Base-by-base conservation (phyloP, 78 protist species). In the Acrasis kona region DNA sequence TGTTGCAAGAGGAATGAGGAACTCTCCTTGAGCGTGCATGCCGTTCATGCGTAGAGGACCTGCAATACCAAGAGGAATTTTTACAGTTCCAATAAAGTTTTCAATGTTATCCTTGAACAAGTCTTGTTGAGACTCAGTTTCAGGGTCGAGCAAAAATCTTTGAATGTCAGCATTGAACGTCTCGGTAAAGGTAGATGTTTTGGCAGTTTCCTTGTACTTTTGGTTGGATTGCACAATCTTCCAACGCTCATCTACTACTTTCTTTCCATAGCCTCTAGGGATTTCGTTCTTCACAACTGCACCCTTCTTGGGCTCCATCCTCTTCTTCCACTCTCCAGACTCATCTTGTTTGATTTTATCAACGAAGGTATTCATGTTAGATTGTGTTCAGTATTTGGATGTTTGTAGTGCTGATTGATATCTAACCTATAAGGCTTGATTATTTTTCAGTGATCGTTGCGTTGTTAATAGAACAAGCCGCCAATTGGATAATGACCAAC, bases 1-100 rank as follows among this genome's bases (percentile, higher is more conserved):
- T 36, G 97, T 93, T 10, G 97, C 92, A 86, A 93, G 50, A 39
- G 97, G 97, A 2, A 93, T 38, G 9, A 28, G 27, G 29, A 9
- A 5, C 28, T 28, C 7, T 50, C 61, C 61, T 50, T 50, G 61
- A 50, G 61, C 61, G 19, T n/a, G 19, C 31, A 8, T 31, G 7
- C 86, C 88, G 58, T 93, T 70, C 38, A 93, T 9, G 9, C 68
- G 30, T 31, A 90, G 35, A n/a, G 97, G 97, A 1, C 94, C 95
- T 0, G 87, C 91, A 36, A 83, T 9, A 28, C 93, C 92, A 12
- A 92, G 84, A 3, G 96, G 96, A 1, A 92, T 72, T 32, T 87
- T 88, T 10, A 91, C 67, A 70, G 61, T 50, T 50, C 61, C 61
- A 50, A 50, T 50, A 19, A 50, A n/a, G 19, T 50, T 50, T 50